Base-by-base conservation (phyloP, 768 basidiomycete species). In the Mycena olivaceomarginata region DNA sequence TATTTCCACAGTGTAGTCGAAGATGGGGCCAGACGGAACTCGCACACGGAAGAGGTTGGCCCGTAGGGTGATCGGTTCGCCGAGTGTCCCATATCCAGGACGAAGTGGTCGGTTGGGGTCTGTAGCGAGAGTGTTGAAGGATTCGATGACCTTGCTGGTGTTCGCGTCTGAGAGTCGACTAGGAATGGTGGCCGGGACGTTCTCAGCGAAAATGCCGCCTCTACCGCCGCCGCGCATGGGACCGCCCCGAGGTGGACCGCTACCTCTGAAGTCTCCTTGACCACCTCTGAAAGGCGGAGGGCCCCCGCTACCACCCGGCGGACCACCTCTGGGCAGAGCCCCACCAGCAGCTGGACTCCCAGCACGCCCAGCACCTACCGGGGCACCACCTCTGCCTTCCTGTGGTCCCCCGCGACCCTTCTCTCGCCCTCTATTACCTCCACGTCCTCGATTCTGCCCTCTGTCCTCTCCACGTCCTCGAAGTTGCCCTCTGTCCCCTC, bases 31-130 rank as follows among this genome's bases (percentile, higher is more conserved):
- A 60, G 88, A 87, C 2, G 88, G 88, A n/a, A 90, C 79, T 43
- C 82, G 87, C 13, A 94, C 79, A 0, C 92, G 80, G 82, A 93
- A 94, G 84, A 94, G 93, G 81, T 94, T 94, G 25, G 93, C 88
- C 2, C 94, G 88, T 18, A 94, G 82, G 0, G 83, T 89, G 77
- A 92, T 88, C 0, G 86, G 77, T 11, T 68, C 86, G 37, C 93
- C 93, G 4, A 83, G 75, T 0, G 88, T 92, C 11, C 93, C 93
- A 76, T 85, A 94, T 0, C 91, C 91, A 1, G 92, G 92, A 22
- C 93, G 88, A 9, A 91, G 84, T 12, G 93, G 92, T 10, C 86
- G 85, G 40, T 85, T 85, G 5, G 85, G 83, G 3, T 82, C 78
- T 43, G 83, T 64, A 39, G 82, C 81, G 37, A 88, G 76, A 0